These are phyloP conservation scores for Aspergillus sp. DNA, from an alignment of 2,329 filamentous ascomycete species.

Conservation along the genomic window DNA sequence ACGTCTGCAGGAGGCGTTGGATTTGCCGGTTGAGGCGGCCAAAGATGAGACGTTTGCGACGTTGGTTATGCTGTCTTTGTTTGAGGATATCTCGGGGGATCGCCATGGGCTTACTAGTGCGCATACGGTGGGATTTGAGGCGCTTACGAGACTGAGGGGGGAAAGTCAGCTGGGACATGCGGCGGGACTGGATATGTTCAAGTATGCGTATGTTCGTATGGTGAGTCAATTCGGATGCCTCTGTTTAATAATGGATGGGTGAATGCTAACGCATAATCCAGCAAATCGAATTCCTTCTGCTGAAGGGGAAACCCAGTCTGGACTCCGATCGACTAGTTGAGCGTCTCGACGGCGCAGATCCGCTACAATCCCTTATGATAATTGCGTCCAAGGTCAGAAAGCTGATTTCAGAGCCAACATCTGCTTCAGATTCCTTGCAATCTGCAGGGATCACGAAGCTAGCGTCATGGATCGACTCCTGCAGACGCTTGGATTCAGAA, in stretches of 20 bases:
- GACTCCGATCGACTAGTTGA: constrained; percentile 33
- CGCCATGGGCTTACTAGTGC: constrained; percentile 39
- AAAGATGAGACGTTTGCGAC: constrained; percentile 43
- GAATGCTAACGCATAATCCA: constrained; percentile 15
- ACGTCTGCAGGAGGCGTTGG: constrained; percentile 32
- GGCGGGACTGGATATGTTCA: constrained; percentile 39
- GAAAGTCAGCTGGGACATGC: constrained; percentile 31
- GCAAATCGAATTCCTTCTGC: constrained; percentile 38
- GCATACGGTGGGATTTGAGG: constrained; percentile 39
- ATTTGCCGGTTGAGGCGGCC: constrained; percentile 31
- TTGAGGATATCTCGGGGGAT: constrained; percentile 43
- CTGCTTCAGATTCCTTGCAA: constrained; percentile 9
- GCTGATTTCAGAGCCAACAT: constrained; percentile 28
- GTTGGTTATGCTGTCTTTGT: constrained; percentile 40
- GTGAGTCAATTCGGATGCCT: constrained; percentile 22
- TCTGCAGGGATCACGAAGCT: constrained; percentile 22
- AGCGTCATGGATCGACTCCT: constrained; percentile 27
- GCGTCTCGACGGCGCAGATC: constrained; percentile 31
- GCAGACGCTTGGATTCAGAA: constrained; percentile 30
- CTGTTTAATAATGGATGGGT: neutral
- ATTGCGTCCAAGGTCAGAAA: constrained; percentile 34
- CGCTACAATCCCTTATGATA: constrained; percentile 35
- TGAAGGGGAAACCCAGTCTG: constrained; percentile 35
- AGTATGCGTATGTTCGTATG: constrained; percentile 40
- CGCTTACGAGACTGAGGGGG: constrained; percentile 38